Percentiles rank a stretch among this genome's conserved stretches.
Evolutionary conservation across 805 yeast genomes (phyloP).

Genomic region (Torulaspora indica): DNA sequence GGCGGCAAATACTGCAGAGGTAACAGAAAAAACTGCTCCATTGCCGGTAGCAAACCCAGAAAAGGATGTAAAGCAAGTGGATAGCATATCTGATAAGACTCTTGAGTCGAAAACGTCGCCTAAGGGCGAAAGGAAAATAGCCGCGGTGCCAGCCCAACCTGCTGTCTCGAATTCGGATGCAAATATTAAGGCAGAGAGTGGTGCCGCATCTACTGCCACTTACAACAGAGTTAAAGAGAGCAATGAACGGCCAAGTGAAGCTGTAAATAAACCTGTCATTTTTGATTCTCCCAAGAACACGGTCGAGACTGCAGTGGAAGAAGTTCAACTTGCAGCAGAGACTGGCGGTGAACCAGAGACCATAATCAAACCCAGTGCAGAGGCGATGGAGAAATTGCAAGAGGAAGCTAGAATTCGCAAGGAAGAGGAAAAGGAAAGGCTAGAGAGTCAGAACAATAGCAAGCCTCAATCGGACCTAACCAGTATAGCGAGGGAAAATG

Average conservation of each 20-base stretch:
- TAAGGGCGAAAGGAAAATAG: no score
- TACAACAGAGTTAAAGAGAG: not conserved
- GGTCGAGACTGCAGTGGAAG: not conserved
- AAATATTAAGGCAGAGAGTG: no score
- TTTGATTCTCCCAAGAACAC: not conserved
- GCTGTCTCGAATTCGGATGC: not conserved
- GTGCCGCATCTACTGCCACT: no score
- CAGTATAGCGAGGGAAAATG: conserved; percentile 24
- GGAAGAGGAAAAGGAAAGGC: conserved; percentile 32
- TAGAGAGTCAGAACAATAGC: conserved; percentile 9
- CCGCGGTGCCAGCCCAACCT: not conserved
- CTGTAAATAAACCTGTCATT: not conserved
- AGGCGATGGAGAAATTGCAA: conserved; percentile 38
- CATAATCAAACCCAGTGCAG: conserved; percentile 36
- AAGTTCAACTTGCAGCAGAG: not conserved
- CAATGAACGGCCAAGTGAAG: not conserved
- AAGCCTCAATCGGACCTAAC: conserved; percentile 6
- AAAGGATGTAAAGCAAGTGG: conserved; percentile 1
- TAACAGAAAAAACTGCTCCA: not conserved
- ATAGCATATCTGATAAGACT: not conserved
- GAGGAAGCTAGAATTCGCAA: conserved; percentile 41
- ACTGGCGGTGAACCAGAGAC: conserved; percentile 18
- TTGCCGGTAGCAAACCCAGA: not conserved
- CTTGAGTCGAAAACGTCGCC: not conserved
- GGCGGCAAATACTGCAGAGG: conserved; percentile 8